Evolutionary conservation across 2,329 filamentous ascomycete species (phyloP).

Genomic region (Neopestalotiopsis sp.): DNA sequence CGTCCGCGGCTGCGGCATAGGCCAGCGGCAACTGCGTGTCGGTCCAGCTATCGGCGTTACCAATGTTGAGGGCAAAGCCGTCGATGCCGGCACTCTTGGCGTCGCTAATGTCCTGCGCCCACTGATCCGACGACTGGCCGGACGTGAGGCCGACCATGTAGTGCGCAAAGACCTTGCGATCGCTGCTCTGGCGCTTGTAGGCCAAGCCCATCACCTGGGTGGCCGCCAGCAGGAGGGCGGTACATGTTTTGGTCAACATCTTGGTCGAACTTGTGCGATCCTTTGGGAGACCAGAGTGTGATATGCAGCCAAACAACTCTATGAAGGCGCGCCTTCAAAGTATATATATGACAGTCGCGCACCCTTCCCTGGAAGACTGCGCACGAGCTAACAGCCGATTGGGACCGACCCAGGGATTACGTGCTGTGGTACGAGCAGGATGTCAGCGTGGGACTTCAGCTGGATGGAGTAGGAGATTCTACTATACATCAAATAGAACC

Average conservation of each 20-base stretch:
- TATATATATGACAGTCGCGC: background rate
- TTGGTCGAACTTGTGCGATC: background rate
- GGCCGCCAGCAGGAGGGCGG: constrained; percentile 9
- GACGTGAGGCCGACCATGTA: constrained; percentile 24
- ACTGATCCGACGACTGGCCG: constrained; percentile 19
- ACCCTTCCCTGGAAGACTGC: background rate
- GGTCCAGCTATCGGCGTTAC: constrained; percentile 23
- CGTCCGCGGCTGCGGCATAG: constrained; percentile 32
- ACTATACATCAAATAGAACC: background rate
- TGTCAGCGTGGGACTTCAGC: background rate
- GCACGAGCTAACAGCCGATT: background rate
- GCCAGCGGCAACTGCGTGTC: constrained; percentile 28
- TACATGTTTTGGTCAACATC: background rate
- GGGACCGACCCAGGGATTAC: background rate
- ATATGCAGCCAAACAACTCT: background rate
- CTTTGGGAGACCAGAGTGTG: background rate
- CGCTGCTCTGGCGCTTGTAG: background rate
- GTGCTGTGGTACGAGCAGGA: background rate
- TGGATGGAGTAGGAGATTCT: background rate
- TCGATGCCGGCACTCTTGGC: constrained; percentile 45
- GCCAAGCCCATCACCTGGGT: background rate
- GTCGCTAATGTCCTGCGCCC: constrained; percentile 35
- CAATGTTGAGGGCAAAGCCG: constrained; percentile 49
- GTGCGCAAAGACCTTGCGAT: constrained; percentile 25
- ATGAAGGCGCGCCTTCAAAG: background rate